Percentiles rank a stretch among this genome's conserved stretches.
Conservation (phyloP, 768 basidiomycete species). For the Boletus rufocinnamomeus region DNA sequence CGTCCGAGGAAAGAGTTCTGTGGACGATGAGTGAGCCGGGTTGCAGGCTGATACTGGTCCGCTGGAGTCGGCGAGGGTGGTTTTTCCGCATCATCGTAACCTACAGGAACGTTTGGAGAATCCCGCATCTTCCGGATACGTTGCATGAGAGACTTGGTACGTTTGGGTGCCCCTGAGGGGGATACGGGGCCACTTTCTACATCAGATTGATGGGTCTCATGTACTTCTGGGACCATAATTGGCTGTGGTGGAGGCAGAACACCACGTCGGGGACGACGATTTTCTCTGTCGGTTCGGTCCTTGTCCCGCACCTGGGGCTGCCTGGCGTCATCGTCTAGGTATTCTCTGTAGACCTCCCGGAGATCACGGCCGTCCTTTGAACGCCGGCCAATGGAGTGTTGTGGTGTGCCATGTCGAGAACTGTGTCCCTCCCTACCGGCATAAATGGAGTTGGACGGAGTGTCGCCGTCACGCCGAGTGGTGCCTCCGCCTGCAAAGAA, state of each 20-base stretch:
- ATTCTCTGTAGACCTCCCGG: conserved; percentile 47
- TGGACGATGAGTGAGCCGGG: conserved; percentile 66
- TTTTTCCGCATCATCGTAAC: conserved; percentile 41
- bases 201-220: conserved; percentile 45
- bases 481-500: conserved; percentile 80
- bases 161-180: conserved; percentile 55
- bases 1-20: conserved; percentile 80
- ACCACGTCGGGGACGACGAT: conserved; percentile 47
- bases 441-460: conserved; percentile 68
- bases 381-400: conserved; percentile 38
- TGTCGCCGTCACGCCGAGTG: conserved; percentile 49
- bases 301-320: conserved; percentile 31
- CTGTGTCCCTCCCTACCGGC: conserved; percentile 57
- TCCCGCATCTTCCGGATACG: conserved; percentile 90
- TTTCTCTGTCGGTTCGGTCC: conserved; percentile 38
- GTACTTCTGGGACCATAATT: conserved; percentile 68
- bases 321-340: conserved; percentile 41
- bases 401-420: conserved; percentile 39
- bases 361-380: conserved; percentile 53
- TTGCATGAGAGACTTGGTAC: conserved; percentile 83
- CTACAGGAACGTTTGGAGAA: conserved; percentile 78
- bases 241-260: conserved; percentile 79
- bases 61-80: conserved; percentile 47
- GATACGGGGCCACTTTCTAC: conserved; percentile 42
- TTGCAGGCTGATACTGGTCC: conserved; percentile 27